Percentiles rank a stretch among this genome's conserved stretches.
Conservation (phyloP, 371 early-diverging fungal species). For the Mucor irregularis region DNA sequence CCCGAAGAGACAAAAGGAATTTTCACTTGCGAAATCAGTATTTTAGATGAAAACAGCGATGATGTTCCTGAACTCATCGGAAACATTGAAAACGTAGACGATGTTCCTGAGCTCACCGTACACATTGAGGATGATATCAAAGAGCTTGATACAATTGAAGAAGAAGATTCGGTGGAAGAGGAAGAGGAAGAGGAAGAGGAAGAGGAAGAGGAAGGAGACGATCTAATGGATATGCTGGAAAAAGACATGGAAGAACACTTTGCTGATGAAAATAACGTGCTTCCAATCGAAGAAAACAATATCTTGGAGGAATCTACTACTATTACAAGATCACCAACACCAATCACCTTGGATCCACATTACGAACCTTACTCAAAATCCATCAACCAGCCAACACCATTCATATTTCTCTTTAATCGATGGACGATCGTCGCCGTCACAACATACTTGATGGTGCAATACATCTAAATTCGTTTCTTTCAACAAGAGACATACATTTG, state of each 20-base stretch:
- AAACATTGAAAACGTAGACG: not conserved
- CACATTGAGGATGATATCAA: not conserved
- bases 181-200: not conserved
- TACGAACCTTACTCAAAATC: not conserved
- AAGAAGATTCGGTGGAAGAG: not conserved
- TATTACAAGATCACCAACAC: not conserved
- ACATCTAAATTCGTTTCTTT: too few relatives aligned
- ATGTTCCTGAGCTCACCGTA: not conserved
- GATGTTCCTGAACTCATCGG: not conserved
- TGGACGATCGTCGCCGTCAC: slow-evolving; percentile 1
- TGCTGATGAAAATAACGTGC: not conserved
- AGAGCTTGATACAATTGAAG: not conserved
- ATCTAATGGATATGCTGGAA: not conserved
- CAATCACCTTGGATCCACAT: not conserved
- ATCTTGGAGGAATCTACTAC: not conserved
- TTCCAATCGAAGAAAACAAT: not conserved
- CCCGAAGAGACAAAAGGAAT: too few relatives aligned
- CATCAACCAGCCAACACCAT: not conserved
- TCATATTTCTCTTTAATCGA: not conserved
- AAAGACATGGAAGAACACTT: not conserved
- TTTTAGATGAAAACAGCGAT: not conserved
- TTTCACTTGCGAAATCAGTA: too few relatives aligned
- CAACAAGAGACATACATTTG: too few relatives aligned
- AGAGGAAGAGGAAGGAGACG: too few relatives aligned
- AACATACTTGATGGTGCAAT: too few relatives aligned